Evolutionary conservation across 2,329 filamentous ascomycete genomes (phyloP).

Genomic region (Aureobasidium sp.): DNA sequence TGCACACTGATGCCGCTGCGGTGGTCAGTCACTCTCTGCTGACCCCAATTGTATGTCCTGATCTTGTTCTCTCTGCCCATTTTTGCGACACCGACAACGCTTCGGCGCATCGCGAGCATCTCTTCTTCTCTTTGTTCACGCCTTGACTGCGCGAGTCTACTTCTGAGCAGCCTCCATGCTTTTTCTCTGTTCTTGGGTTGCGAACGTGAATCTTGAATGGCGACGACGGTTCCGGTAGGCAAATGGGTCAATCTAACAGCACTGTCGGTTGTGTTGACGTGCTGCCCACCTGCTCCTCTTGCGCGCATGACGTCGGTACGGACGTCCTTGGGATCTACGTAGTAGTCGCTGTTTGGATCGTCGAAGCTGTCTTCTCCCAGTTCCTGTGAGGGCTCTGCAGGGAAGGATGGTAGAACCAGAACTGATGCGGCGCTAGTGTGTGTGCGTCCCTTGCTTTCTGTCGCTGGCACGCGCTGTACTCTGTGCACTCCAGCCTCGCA

Average conservation of each 20-base stretch:
- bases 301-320: conserved; percentile 83
- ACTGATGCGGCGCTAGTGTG: conserved; percentile 91
- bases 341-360: conserved; percentile 86
- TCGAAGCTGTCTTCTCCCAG: conserved; percentile 54
- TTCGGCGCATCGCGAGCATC: conserved; percentile 62
- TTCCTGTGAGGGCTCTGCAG: conserved; percentile 44
- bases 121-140: conserved; percentile 79
- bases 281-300: conserved; percentile 85
- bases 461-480: conserved; percentile 86
- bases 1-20: conserved; percentile 70
- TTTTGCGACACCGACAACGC: conserved; percentile 66
- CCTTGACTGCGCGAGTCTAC: conserved; percentile 68
- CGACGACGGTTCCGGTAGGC: conserved; percentile 77
- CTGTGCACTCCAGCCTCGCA: conserved; percentile 91
- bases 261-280: conserved; percentile 97
- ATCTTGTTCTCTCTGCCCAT: conserved; percentile 93
- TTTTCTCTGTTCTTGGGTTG: conserved; percentile 82
- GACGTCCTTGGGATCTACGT: conserved; percentile 77
- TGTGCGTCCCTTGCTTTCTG: conserved; percentile 81
- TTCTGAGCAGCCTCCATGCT: conserved; percentile 78
- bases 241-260: conserved; percentile 87
- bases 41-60: conserved; percentile 74
- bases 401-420: conserved; percentile 81
- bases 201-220: conserved; percentile 86
- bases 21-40: conserved; percentile 83